These are phyloP conservation scores for Candida suzukii DNA, from an alignment of 805 yeast species.

Conservation along the genomic window DNA sequence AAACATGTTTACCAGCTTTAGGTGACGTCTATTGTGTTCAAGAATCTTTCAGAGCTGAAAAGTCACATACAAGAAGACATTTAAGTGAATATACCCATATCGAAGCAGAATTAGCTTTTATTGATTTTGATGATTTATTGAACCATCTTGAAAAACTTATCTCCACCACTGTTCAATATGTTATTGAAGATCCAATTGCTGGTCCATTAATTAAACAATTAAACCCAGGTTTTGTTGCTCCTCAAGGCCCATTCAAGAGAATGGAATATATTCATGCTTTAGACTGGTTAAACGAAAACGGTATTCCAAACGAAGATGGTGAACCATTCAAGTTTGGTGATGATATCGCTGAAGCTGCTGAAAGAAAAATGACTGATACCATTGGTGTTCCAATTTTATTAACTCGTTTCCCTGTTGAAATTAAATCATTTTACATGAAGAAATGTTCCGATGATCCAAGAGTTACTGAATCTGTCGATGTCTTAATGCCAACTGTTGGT, in stretches of 20 bases:
- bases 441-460: conserved; percentile 83
- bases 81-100: conserved; percentile 94
- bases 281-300: conserved; percentile 95
- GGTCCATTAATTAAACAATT: conserved; percentile 86
- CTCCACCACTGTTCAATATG: conserved; percentile 61
- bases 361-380: conserved; percentile 95
- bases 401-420: conserved; percentile 92
- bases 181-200: conserved; percentile 84
- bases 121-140: conserved; percentile 81
- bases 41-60: conserved; percentile 98
- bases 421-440: conserved; percentile 97
- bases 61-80: conserved; percentile 98
- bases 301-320: conserved; percentile 90
- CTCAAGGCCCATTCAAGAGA: conserved; percentile 82
- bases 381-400: conserved; percentile 89
- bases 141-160: conserved; percentile 78
- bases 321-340: conserved; percentile 93
- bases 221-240: conserved; percentile 86
- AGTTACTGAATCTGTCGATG: conserved; percentile 97
- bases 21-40: conserved; percentile 98
- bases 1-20: conserved; percentile 90
- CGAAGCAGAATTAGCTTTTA: conserved; percentile 88
- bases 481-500: conserved; percentile 98
- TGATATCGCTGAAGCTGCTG: conserved; percentile 99
- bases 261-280: conserved; percentile 87